Base-by-base conservation (phyloP, 2,329 filamentous ascomycete genomes). In the Fusarium longipes region DNA sequence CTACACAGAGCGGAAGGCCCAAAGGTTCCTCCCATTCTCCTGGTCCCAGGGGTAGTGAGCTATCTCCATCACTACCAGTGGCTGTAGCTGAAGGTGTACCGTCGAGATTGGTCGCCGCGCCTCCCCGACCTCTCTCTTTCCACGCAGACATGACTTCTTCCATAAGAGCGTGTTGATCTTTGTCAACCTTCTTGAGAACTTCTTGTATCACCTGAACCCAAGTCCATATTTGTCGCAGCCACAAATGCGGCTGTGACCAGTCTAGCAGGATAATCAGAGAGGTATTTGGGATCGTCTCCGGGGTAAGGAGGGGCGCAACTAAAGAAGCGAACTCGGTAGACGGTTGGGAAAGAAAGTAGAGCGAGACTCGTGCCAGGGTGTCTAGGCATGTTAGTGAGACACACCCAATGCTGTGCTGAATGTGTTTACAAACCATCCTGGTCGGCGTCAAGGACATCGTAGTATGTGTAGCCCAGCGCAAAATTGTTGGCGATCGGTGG, bases 1-100 rank as follows among this genome's bases (percentile, higher is more conserved):
- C 93, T 10, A 99, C 91, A 74, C 93, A 96, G 35, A 99, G 82
- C 0, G 93, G 93, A 55, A 99, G 80, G 0, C 94, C 94, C 10
- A 97, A 81, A 7, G 90, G 92, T 74, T 97, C 93, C 67, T 97
- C 93, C 93, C 94, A 97, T 79, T 97, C 94, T 54, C 95, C 94
- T 2, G 92, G 92, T 0, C 94, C 94, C 3, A 95, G 79, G 2
- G 93, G 93, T 65, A 96, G 83, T 43, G 89, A 87, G 25, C 91
- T 87, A 60, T 92, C 89, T 6, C 85, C 87, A 58, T 92, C 90
- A 29, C 83, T 82, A 12, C 69, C 73, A 20, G 77, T 73, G 9
- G 84, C 83, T 5, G 87, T 82, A n/a, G 87, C 82, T 15, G 84
- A 84, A 22, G 80, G 80, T 4, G 85, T 88, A 22, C 86, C 87